These are phyloP conservation scores for Phyllostachys edulis DNA, from an alignment of 176 grass and related monocot genomes.

Conservation along the genomic window DNA sequence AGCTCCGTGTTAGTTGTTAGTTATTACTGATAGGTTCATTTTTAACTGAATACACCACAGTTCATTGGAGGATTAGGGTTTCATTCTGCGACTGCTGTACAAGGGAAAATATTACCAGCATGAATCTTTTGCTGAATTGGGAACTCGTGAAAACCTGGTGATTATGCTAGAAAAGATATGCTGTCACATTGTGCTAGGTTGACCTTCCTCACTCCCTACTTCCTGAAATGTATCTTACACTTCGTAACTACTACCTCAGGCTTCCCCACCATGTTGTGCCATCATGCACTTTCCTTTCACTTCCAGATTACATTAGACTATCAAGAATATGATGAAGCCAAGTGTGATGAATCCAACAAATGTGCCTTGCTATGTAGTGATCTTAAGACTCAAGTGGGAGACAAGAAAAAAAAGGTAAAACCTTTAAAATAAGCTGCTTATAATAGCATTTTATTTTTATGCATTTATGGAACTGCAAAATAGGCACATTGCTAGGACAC, in stretches of 20 bases:
- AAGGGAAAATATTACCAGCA: not conserved
- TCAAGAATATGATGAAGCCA: too few relatives aligned
- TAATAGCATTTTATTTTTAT: not conserved
- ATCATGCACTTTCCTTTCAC: too few relatives aligned
- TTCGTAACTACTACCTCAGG: too few relatives aligned
- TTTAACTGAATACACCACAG: not conserved
- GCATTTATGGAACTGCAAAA: not conserved
- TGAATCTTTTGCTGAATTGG: not conserved
- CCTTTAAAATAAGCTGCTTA: not conserved
- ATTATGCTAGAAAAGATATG: not conserved
- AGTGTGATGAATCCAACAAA: too few relatives aligned
- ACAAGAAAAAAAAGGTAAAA: not conserved
- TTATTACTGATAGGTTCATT: not conserved
- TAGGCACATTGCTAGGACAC: not conserved
- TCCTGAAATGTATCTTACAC: too few relatives aligned
- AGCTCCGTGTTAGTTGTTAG: not conserved
- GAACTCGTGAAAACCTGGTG: not conserved
- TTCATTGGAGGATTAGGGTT: not conserved
- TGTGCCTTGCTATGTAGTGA: too few relatives aligned
- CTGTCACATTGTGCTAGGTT: not conserved
- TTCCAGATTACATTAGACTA: too few relatives aligned
- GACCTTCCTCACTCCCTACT: not conserved
- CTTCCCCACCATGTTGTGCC: too few relatives aligned
- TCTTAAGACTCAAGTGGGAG: not conserved
- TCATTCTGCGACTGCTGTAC: not conserved